Evolutionary conservation across 2,329 filamentous ascomycete genomes (phyloP).

Genomic region (Ascochyta fabae): DNA sequence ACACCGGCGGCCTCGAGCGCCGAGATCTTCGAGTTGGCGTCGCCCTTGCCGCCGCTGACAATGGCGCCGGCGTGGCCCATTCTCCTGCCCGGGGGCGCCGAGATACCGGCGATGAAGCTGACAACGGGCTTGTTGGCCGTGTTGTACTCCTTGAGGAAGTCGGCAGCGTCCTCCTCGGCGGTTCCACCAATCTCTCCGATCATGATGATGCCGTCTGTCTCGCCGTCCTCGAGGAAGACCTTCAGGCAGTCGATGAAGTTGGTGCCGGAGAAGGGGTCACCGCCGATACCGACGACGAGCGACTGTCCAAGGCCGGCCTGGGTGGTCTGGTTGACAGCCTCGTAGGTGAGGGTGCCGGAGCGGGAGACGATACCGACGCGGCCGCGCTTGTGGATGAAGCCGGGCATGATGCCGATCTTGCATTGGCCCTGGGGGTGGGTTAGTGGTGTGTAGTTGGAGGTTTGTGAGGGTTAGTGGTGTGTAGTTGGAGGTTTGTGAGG

Average conservation of each 20-base stretch:
- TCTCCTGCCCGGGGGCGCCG: conserved; percentile 90
- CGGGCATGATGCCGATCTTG: conserved; percentile 99
- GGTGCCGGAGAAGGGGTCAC: conserved; percentile 97
- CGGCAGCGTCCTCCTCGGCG: conserved; percentile 96
- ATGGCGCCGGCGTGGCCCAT: conserved; percentile 99
- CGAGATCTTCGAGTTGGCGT: conserved; percentile 96
- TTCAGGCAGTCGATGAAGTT: conserved; percentile 99
- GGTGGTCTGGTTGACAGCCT: conserved; percentile 99
- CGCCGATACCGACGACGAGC: conserved; percentile 96
- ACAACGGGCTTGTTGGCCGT: conserved; percentile 94
- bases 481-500: neutral
- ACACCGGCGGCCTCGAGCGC: conserved; percentile 93
- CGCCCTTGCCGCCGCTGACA: conserved; percentile 95
- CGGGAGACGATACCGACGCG: conserved; percentile 98
- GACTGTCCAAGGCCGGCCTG: conserved; percentile 96
- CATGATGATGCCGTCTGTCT: conserved; percentile 99
- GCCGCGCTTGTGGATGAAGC: conserved; percentile 99
- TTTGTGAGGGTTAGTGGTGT: conserved; percentile 19
- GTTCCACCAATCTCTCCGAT: conserved; percentile 98
- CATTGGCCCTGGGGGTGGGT: conserved; percentile 75
- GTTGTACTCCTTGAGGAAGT: conserved; percentile 93
- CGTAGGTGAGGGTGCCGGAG: conserved; percentile 97
- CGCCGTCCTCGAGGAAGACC: conserved; percentile 93
- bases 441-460: too few relatives aligned
- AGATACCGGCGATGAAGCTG: conserved; percentile 98